Conservation (phyloP, 257 asterid genomes). For the Striga asiatica region DNA sequence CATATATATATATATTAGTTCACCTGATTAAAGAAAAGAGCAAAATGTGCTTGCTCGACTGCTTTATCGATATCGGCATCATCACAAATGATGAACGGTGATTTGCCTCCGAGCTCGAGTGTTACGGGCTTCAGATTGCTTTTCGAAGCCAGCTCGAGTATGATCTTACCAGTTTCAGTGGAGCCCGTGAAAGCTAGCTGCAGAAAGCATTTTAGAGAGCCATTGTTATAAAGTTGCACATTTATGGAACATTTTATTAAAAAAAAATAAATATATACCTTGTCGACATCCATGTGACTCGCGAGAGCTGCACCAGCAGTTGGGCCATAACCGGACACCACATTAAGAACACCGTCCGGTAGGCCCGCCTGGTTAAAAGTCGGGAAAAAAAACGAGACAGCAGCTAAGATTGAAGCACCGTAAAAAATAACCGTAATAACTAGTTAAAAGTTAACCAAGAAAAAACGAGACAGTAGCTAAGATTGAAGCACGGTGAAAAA, state of each 20-base stretch:
- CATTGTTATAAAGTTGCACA: no score
- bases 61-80: slow-evolving; percentile 64
- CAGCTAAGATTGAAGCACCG: not conserved
- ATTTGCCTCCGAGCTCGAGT: slow-evolving; percentile 81
- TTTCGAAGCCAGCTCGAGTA: slow-evolving; percentile 55
- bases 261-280: slow-evolving; percentile 30
- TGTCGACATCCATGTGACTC: slow-evolving; percentile 86
- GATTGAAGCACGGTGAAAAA: not conserved
- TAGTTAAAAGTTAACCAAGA: not conserved
- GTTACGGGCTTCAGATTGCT: slow-evolving; percentile 76
- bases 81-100: slow-evolving; percentile 60
- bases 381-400: not conserved
- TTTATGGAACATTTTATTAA: no score
- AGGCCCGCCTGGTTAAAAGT: slow-evolving; percentile 53
- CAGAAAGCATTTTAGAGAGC: not conserved
- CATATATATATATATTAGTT: not conserved
- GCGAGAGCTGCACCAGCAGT: slow-evolving; percentile 89
- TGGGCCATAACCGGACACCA: slow-evolving; percentile 61
- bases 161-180: slow-evolving; percentile 46
- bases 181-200: slow-evolving; percentile 88
- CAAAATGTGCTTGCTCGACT: slow-evolving; percentile 62
- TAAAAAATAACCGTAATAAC: not conserved
- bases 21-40: slow-evolving; percentile 80
- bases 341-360: slow-evolving; percentile 70
- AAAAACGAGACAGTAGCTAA: not conserved